phyloP scores from a whole-genome alignment of 352 stramenopile genomes.

The Phytophthora europaea region DNA sequence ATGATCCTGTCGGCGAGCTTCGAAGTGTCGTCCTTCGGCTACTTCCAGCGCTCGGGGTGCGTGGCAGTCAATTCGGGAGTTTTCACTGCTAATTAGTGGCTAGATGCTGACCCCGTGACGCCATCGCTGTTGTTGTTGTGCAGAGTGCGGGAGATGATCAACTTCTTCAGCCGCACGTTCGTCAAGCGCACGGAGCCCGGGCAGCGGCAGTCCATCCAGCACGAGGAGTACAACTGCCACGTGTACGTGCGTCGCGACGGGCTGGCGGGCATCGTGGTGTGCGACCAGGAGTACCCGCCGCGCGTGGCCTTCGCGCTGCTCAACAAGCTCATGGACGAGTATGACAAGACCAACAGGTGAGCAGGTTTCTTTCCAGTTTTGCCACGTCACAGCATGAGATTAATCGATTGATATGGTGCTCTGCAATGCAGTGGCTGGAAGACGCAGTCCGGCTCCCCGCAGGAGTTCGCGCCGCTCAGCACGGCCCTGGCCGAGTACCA shows the following conservation, averaged over 20 bases:
- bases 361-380: conserved; percentile 24
- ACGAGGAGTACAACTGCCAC: conserved; percentile 99
- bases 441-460: conserved; percentile 70
- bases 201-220: conserved; percentile 98
- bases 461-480: conserved; percentile 91
- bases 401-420: conserved; percentile 26
- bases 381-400: conserved; percentile 25
- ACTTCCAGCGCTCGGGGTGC: conserved; percentile 89
- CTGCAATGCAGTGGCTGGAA: conserved; percentile 65
- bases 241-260: conserved; percentile 98
- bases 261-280: conserved; percentile 96
- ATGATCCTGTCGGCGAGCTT: conserved; percentile 74
- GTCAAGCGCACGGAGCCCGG: conserved; percentile 97
- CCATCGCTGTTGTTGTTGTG: conserved; percentile 12
- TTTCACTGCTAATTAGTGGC: too few species aligned
- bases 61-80: background rate
- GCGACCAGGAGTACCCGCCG: conserved; percentile 98
- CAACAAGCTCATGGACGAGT: conserved; percentile 98
- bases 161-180: conserved; percentile 99
- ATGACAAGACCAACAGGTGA: conserved; percentile 78
- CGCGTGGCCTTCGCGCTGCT: conserved; percentile 98
- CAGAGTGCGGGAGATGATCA: conserved; percentile 98
- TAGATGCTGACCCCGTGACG: background rate
- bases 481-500: conserved; percentile 98
- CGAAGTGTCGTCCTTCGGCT: conserved; percentile 86